Evolutionary conservation across 2,329 filamentous ascomycete genomes (phyloP), one percentile per base, ranked within the genome.

Genomic region (Coniella vitis): DNA sequence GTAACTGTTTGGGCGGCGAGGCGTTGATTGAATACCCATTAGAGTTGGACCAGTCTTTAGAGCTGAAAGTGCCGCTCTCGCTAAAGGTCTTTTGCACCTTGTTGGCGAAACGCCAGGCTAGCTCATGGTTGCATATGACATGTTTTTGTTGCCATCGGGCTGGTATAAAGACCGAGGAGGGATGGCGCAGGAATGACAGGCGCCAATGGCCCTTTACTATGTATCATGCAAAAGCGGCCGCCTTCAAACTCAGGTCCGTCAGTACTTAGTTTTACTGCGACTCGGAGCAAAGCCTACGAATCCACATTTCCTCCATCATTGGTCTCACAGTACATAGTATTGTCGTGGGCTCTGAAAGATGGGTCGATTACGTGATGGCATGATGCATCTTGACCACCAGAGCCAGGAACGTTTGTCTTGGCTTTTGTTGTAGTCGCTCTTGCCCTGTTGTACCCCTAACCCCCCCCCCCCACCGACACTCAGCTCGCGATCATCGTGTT

Each of bases 21-120:
- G 51, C 51, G 51, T 46, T 47, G 35, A 43, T 31, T 53, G 51
- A 53, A 53, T 53, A 53, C 51, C 51, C 38, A 39, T 45, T 14
- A 45, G 41, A 47, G 34, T 36, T 47, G 44, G 38, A 50, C 32
- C 31, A 47, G 17, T 32, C 44, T 38, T 42, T 7, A 3, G 12
- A n/a, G 9, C n/a, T 10, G n/a, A 10, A 42, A 3, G 25, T n/a
- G 16, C 17, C 12, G 17, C 5, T 17, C 17, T 25, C 35, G 42
- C 42, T 17, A 25, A 9, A 10, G 17, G n/a, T 13, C 19, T 22
- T 14, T n/a, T 45, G 35, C 43, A 29, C 25, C 10, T 29, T 29
- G 25, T 5, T 29, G 25, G 5, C 25, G 5, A 29, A 29, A 40
- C 10, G 25, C 14, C 25, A 39, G 14, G 12, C 34, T 34, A 25